A percentile compares a stretch with the other conserved stretches of the same genome.
Evolutionary conservation across 208 protist genomes (phyloP).

Genomic region (Leishmania guyanensis): DNA sequence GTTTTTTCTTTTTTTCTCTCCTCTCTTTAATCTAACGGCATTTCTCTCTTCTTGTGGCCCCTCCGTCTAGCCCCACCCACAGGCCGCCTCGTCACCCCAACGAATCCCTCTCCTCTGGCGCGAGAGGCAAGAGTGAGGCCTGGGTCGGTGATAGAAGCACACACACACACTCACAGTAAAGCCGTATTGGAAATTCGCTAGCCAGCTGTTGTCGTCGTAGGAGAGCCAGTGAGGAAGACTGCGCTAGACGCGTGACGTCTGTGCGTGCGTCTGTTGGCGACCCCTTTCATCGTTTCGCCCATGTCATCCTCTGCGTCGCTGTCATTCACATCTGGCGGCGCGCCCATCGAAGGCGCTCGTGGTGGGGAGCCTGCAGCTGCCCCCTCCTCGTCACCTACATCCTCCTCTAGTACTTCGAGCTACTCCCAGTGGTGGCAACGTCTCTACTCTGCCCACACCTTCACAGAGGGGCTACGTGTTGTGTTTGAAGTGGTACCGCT

Average conservation of each 20-base stretch:
- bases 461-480: constrained; percentile 47
- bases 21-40: not conserved
- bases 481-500: constrained; percentile 61
- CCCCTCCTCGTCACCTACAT: constrained; percentile 9
- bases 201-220: not conserved
- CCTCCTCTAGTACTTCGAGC: constrained; percentile 8
- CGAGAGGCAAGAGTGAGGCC: not conserved
- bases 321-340: not conserved
- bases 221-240: not conserved
- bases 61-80: not conserved
- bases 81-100: not conserved
- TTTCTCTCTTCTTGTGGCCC: not conserved
- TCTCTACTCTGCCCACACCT: constrained; percentile 68
- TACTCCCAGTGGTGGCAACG: constrained; percentile 37
- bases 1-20: not conserved
- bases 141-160: not conserved
- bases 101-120: not conserved
- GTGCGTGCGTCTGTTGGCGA: not conserved
- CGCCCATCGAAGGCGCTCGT: not conserved
- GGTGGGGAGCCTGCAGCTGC: constrained; percentile 1
- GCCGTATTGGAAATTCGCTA: not conserved
- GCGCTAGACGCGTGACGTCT: not conserved
- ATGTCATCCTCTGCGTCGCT: constrained; percentile 24
- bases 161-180: not conserved
- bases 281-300: not conserved